These are phyloP conservation scores for Debaryomyces sp. DNA, from an alignment of 1,139 yeast genomes.

Conservation along the genomic window DNA sequence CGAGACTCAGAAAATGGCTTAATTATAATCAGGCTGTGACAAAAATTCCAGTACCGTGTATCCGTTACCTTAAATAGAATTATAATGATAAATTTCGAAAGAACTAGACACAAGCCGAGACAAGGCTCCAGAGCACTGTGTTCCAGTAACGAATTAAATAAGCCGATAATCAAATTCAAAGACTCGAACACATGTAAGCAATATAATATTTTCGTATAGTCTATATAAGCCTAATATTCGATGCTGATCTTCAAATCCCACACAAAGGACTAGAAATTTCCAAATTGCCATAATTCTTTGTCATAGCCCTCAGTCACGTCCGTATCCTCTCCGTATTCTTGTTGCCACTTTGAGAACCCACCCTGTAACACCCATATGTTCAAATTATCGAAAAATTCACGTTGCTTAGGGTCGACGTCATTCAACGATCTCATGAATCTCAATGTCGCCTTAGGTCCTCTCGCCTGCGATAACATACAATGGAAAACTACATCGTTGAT, in stretches of 20 bases:
- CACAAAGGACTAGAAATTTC: not conserved
- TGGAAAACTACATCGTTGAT: slow-evolving; percentile 74
- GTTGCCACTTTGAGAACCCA: slow-evolving; percentile 87
- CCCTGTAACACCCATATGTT: slow-evolving; percentile 76
- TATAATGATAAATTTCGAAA: not conserved
- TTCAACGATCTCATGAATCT: slow-evolving; percentile 59
- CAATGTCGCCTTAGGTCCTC: slow-evolving; percentile 87
- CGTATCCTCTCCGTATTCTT: slow-evolving; percentile 65
- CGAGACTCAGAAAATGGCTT: slow-evolving; percentile 1
- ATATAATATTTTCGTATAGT: not conserved
- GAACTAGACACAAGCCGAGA: not conserved
- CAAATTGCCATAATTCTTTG: slow-evolving; percentile 55
- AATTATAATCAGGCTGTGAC: slow-evolving; percentile 1
- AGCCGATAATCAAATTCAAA: not conserved
- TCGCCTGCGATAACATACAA: slow-evolving; percentile 84
- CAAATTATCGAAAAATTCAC: slow-evolving; percentile 35
- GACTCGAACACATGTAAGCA: not conserved
- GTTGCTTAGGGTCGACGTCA: slow-evolving; percentile 31
- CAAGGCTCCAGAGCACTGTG: not conserved
- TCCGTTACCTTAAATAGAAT: slow-evolving; percentile 3
- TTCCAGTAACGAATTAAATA: not conserved
- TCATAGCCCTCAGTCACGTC: slow-evolving; percentile 69
- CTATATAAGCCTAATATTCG: not conserved
- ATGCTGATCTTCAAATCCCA: not conserved
- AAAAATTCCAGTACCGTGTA: not conserved